These are phyloP conservation scores for Bipolaris cookei DNA, from an alignment of 2,329 filamentous ascomycete species.

Conservation along the genomic window DNA sequence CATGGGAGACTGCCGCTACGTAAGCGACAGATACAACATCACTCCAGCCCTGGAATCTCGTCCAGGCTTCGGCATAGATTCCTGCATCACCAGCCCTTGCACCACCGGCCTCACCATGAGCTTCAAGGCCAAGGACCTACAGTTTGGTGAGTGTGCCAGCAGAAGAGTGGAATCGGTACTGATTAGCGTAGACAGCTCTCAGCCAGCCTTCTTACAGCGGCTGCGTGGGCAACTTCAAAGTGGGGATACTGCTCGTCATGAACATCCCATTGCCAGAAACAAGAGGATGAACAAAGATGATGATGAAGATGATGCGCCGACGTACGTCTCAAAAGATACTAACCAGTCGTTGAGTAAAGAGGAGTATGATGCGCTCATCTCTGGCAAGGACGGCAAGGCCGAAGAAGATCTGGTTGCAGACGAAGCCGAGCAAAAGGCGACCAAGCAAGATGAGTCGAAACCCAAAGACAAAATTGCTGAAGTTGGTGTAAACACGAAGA, in stretches of 20 bases:
- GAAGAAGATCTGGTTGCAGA: slow-evolving; percentile 15
- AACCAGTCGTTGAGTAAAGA: slow-evolving; percentile 65
- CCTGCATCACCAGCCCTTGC: slow-evolving; percentile 7
- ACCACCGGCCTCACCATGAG: slow-evolving; percentile 50
- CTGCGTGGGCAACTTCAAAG: slow-evolving; percentile 61
- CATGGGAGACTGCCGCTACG: slow-evolving; percentile 16
- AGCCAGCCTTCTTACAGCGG: slow-evolving; percentile 55
- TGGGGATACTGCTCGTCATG: slow-evolving; percentile 55
- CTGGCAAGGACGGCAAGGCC: slow-evolving; percentile 34
- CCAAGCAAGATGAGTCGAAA: slow-evolving; percentile 14
- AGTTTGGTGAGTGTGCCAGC: slow-evolving; percentile 58
- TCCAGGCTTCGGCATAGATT: slow-evolving; percentile 10
- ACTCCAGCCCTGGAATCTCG: slow-evolving; percentile 7
- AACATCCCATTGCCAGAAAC: slow-evolving; percentile 53
- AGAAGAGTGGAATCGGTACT: slow-evolving; percentile 43
- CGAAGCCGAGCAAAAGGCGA: slow-evolving; percentile 9
- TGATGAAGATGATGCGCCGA: slow-evolving; percentile 77
- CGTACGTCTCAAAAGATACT: slow-evolving; percentile 75
- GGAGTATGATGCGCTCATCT: slow-evolving; percentile 56
- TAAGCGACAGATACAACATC: slow-evolving; percentile 12
- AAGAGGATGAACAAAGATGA: slow-evolving; percentile 61
- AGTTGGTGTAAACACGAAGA: slow-evolving; percentile 43
- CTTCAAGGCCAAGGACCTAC: slow-evolving; percentile 72
- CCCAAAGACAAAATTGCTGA: slow-evolving; percentile 42
- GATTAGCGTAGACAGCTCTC: slow-evolving; percentile 56